A percentile compares a stretch with the other conserved stretches of the same genome.
Evolutionary conservation across 495 filamentous ascomycete species (phyloP).

Genomic region (Cercophora sp.): DNA sequence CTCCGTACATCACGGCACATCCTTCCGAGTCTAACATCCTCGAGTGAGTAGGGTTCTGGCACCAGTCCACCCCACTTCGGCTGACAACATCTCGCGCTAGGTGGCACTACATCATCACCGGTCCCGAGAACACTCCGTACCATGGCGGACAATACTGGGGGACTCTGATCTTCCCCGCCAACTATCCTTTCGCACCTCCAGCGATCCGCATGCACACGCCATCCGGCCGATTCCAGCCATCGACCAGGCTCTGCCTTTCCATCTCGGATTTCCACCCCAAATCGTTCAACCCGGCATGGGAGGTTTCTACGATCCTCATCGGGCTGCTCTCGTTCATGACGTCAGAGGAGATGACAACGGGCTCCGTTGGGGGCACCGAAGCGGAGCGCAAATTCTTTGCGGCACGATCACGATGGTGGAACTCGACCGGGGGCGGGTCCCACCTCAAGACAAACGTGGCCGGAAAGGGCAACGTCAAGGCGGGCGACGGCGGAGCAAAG

Average conservation of each 20-base stretch:
- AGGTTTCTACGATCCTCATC: conserved; percentile 92
- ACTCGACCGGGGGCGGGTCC: conserved; percentile 90
- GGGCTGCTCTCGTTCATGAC: conserved; percentile 97
- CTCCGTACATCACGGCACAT: conserved; percentile 89
- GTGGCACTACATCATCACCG: conserved; percentile 98
- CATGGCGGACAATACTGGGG: conserved; percentile 97
- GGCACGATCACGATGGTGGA: conserved; percentile 87
- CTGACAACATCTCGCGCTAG: conserved; percentile 37
- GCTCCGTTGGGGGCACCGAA: conserved; percentile 75
- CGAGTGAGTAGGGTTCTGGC: conserved; percentile 51
- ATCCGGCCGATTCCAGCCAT: conserved; percentile 89
- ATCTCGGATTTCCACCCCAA: conserved; percentile 97
- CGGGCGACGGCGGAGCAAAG: conserved; percentile 87
- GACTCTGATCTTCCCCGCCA: conserved; percentile 87
- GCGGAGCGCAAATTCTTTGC: conserved; percentile 76
- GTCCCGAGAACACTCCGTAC: conserved; percentile 92
- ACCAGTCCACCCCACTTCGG: not conserved
- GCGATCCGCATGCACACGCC: conserved; percentile 99
- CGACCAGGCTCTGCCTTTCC: conserved; percentile 84
- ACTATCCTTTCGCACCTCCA: conserved; percentile 95
- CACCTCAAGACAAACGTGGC: conserved; percentile 41
- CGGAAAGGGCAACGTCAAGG: conserved; percentile 53
- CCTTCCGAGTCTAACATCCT: conserved; percentile 94
- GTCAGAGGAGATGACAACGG: conserved; percentile 97
- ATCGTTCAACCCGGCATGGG: conserved; percentile 99